phyloP scores from a whole-genome alignment of 306 rosid species.

The Sicyos edulis region DNA sequence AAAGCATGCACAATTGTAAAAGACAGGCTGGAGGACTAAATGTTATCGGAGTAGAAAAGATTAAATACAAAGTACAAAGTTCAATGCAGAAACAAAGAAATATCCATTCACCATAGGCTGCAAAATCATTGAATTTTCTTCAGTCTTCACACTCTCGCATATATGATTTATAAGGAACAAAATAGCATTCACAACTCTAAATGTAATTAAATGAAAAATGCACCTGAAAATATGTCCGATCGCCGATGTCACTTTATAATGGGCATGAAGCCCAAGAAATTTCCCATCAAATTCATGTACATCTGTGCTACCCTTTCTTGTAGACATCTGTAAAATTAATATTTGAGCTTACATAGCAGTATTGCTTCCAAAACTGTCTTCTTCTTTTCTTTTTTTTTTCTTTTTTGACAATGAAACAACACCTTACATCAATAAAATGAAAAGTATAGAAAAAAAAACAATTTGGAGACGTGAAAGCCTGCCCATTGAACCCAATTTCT shows the following conservation, averaged over 20 bases:
- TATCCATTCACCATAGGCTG: not conserved
- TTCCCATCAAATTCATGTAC: slow-evolving; percentile 77
- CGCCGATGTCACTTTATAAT: slow-evolving; percentile 84
- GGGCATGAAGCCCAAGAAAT: slow-evolving; percentile 49
- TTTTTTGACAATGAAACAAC: no score
- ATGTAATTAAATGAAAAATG: slow-evolving; percentile 18
- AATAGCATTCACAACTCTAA: not conserved
- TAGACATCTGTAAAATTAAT: slow-evolving; percentile 51
- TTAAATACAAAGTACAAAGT: not conserved
- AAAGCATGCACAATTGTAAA: not conserved
- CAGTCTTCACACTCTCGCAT: not conserved
- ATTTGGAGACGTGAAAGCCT: not conserved
- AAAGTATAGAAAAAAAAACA: not conserved
- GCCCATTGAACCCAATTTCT: slow-evolving; percentile 5
- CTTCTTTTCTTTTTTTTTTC: not conserved
- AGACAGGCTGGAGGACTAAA: not conserved
- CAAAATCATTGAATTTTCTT: slow-evolving; percentile 1
- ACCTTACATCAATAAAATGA: not conserved
- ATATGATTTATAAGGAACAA: not conserved
- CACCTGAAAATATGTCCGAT: slow-evolving; percentile 96
- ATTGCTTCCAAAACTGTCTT: not conserved
- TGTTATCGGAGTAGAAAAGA: not conserved
- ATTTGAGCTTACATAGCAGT: slow-evolving; percentile 19
- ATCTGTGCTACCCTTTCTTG: slow-evolving; percentile 83
- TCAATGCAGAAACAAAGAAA: not conserved